Base-by-base conservation (phyloP, 2,329 filamentous ascomycete genomes). In the Penicillium rolfsii region DNA sequence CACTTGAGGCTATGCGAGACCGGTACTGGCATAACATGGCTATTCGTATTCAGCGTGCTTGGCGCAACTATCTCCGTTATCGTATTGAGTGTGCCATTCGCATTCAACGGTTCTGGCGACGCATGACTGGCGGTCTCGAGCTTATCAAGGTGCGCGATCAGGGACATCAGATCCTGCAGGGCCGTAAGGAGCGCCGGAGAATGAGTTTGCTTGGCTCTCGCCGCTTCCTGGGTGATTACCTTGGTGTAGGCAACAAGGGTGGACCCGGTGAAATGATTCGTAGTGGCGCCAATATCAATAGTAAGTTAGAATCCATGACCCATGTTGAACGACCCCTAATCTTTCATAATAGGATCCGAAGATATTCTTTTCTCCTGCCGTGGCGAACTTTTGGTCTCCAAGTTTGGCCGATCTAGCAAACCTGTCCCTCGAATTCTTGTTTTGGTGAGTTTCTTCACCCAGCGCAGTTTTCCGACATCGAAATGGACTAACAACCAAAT, bases 11-110 rank as follows among this genome's bases (percentile, higher is more conserved):
- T 60, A 98, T 99, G 94, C 87, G 95, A 73, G 95, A 99, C 75
- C 85, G 91, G 59, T 99, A 98, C 79, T 98, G 94, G 94, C 94
- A 98, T 78, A 99, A 98, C 79, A 98, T 99, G 95, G 95, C 95
- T 3, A 96, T 94, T 62, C 88, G 95, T 61, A 98, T 99, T 61
- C 95, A 99, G 80, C 87, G 95, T 68, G 95, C 96, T 73, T 99
- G 95, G 95, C 87, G 95, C 70, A 96, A 96, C 55, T 98, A 97
- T 73, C 84, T 98, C 43, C 89, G 94, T 5, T 98, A 98, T 77
- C 87, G 95, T 48, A 90, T 88, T 28, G 95, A 99, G 78, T 95
- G 91, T 61, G 95, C 95, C 6, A 97, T 90, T 14, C 87, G 95
- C 36, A 98, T 99, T 67, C 95, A 98, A 75, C 86, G 92, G 45